Evolutionary conservation across 108 stramenopile species (phyloP), one percentile per base, ranked within the genome.

Genomic region (Skeletonema marinoi): DNA sequence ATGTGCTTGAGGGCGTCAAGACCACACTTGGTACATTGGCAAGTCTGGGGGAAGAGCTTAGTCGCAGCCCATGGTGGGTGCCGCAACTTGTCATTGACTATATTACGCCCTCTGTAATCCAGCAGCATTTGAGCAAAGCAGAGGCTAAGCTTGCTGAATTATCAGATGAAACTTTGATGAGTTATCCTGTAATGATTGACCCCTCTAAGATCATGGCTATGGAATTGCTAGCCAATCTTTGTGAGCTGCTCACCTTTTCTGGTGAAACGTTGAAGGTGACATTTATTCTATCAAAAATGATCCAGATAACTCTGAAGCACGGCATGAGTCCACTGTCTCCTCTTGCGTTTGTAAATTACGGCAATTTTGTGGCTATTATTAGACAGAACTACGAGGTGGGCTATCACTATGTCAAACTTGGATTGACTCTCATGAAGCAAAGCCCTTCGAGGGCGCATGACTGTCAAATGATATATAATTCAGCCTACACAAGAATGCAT

Each of bases 311-410:
- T n/a, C n/a, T n/a, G n/a, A n/a, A n/a, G n/a, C n/a, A n/a, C n/a
- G n/a, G n/a, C n/a, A n/a, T n/a, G n/a, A n/a, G n/a, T n/a, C n/a
- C n/a, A n/a, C n/a, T n/a, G n/a, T n/a, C 77, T 13, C 44, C 77
- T 13, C 30, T 72, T 6, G 77, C 16, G 25, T 78, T 78, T 44
- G 77, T 56, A 36, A 5, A 36, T 5, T 36, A 70, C 54, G 71
- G 71, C 17, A 32, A 32, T 33, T 46, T 59, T 59, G 35, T 73
- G 19, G 65, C 65, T 17, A 44, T 46, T 30, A 11, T 62, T 19
- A 6, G 19, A 12, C 36, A 19, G 2, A 25, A 78, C 12, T 65
- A 66, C 13, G 32, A 56, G 13, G 17, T 29, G 25, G 71, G 71
- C 6, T 29, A 58, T 36, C 35, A 36, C 35, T 36, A 36, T 36